These are phyloP conservation scores for Solanum verrucosum DNA, from an alignment of 257 asterid species.

Conservation along the genomic window DNA sequence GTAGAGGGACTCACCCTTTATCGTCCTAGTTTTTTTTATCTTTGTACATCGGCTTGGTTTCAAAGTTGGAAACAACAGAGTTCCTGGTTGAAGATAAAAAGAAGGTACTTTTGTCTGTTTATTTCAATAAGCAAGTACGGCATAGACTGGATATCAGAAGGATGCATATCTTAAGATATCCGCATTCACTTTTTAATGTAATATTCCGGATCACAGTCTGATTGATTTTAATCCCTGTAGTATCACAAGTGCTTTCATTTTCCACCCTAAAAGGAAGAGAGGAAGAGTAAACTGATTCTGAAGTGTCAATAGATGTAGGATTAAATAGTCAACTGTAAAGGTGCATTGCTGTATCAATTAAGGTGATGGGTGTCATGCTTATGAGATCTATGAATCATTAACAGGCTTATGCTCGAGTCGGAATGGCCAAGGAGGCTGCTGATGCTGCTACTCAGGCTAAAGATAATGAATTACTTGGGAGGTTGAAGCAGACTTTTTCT, in stretches of 20 bases:
- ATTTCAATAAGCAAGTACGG: not conserved
- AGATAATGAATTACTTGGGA: constrained; percentile 81
- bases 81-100: not conserved
- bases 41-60: not conserved
- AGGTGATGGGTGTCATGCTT: not conserved
- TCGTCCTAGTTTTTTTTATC: not conserved
- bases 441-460: constrained; percentile 90
- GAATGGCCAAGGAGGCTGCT: constrained; percentile 96
- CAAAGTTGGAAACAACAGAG: not conserved
- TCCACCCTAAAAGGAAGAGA: not conserved
- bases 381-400: not conserved
- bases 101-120: not conserved
- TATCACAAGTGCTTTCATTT: not conserved
- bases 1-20: not conserved
- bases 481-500: constrained; percentile 53
- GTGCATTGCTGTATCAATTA: not conserved
- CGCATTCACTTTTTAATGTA: not conserved
- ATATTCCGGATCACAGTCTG: not conserved
- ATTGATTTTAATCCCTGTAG: not conserved
- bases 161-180: not conserved
- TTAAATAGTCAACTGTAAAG: not conserved
- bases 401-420: constrained; percentile 87
- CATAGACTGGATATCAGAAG: not conserved
- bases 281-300: not conserved
- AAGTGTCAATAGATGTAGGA: not conserved